phyloP scores from a whole-genome alignment of 306 rosid genomes.

The Fragaria iinumae region DNA sequence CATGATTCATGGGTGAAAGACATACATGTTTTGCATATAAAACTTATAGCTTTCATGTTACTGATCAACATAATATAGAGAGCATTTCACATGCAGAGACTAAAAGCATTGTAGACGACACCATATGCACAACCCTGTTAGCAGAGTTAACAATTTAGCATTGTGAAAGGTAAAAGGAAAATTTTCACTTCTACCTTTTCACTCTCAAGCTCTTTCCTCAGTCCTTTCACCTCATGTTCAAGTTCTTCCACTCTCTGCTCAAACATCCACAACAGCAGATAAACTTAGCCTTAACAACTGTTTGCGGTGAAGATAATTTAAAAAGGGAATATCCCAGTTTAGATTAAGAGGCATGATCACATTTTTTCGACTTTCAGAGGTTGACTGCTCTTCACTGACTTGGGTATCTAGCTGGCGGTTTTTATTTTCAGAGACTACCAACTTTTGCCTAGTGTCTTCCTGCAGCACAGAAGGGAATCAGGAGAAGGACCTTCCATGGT shows the following conservation, averaged over 20 bases:
- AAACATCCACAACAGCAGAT: constrained; percentile 25
- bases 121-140: not conserved
- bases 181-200: constrained; percentile 76
- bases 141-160: constrained; percentile 1
- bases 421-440: constrained; percentile 76
- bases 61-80: not conserved
- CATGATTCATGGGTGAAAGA: not conserved
- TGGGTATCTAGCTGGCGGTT: constrained; percentile 84
- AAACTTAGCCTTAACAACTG: constrained; percentile 22
- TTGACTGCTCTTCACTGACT: constrained; percentile 59
- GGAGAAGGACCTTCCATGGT: constrained; percentile 12
- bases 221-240: constrained; percentile 56
- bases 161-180: constrained; percentile 13
- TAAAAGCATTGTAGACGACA: not conserved
- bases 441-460: constrained; percentile 85
- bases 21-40: not conserved
- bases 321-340: not conserved
- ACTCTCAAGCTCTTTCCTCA: constrained; percentile 73
- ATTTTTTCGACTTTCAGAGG: constrained; percentile 57
- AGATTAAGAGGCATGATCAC: constrained; percentile 33
- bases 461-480: constrained; percentile 42
- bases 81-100: not conserved
- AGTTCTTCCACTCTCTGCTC: constrained; percentile 78
- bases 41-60: not conserved
- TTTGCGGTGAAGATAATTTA: constrained; percentile 24